Evolutionary conservation across 2,329 filamentous ascomycete species (phyloP), one percentile per base, ranked within the genome.

Genomic region (Aspergillus jensenii): DNA sequence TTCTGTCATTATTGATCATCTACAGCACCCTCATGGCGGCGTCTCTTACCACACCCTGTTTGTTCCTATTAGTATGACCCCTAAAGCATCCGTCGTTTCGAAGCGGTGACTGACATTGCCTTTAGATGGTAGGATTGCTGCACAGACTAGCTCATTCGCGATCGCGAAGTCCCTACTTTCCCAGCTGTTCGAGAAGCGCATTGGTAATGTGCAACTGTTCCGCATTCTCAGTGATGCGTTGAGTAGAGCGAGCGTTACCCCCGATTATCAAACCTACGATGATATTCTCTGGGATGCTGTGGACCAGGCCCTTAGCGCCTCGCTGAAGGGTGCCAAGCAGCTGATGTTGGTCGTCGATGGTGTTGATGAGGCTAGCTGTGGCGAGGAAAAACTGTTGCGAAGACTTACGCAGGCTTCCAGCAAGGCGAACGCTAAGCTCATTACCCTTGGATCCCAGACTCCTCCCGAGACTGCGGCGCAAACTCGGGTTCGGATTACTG

Each of bases 271-370:
- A 2, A 65, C 69, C 4, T 75, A 76, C 25, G 74, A 77, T 19
- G 60, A 67, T n/a, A 65, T 72, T 15, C 56, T 77, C 4, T 78
- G 74, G 75, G 61, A 59, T 11, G 69, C 73, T 0, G 49, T 76
- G 2, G 67, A 71, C 19, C 62, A 62, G 17, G 68, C 72, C 1
- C 58, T 78, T 0, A 52, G 52, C 1, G 60, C 72, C 6, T 62
- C 66, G 7, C 64, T 73, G 3, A 62, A 61, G 3, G 68, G 69
- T 7, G 66, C 71, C 2, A 74, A 71, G 53, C 71, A 75, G 31
- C 60, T 78, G 0, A 68, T 77, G 19, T 58, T 78, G 5, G 67
- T 78, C 14, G 63, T 78, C 9, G 75, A 78, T 45, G 75, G 74
- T 17, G 58, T 74, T 3, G 75, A 77, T 31, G 75, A 77, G 59